phyloP scores from a whole-genome alignment of 2,329 filamentous ascomycete species.

The Aspergillus awamori region DNA sequence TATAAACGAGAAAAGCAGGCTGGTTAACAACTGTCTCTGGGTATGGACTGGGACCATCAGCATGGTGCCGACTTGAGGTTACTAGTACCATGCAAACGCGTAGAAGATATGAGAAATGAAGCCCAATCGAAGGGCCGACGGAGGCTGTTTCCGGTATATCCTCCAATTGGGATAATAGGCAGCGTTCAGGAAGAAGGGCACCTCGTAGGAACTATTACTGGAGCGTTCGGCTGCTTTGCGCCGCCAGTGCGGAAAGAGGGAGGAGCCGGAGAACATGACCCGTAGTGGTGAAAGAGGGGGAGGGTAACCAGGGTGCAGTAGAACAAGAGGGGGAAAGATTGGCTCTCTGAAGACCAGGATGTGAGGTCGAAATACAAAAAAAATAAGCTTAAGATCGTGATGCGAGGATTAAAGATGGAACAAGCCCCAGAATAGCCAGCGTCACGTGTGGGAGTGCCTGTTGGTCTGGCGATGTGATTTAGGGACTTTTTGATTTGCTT shows the following conservation, averaged over 20 bases:
- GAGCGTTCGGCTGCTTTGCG: conserved; percentile 29
- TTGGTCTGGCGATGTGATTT: conserved; percentile 1
- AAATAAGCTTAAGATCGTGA: conserved; percentile 6
- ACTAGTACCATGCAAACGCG: conserved; percentile 67
- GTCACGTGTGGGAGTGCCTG: conserved; percentile 26
- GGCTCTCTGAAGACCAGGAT: conserved; percentile 1
- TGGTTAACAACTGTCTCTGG: conserved; percentile 29
- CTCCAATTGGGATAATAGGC: conserved; percentile 83
- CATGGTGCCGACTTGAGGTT: conserved; percentile 11
- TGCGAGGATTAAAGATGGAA: conserved; percentile 12
- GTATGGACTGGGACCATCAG: conserved; percentile 12
- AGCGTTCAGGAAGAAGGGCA: conserved; percentile 62
- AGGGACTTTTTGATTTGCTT: not conserved
- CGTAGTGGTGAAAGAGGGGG: not conserved
- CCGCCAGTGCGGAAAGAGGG: conserved; percentile 30
- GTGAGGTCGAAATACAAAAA: not conserved
- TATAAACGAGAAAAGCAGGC: conserved; percentile 38
- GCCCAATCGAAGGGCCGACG: conserved; percentile 71
- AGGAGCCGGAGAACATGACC: conserved; percentile 25
- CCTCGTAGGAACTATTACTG: conserved; percentile 35
- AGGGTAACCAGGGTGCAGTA: not conserved
- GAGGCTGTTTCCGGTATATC: conserved; percentile 72
- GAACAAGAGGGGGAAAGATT: not conserved
- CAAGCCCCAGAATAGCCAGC: conserved; percentile 17
- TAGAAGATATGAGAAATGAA: conserved; percentile 83